Evolutionary conservation across 345 rosid genomes (phyloP).

Genomic region (Euphorbia pulcherrima): DNA sequence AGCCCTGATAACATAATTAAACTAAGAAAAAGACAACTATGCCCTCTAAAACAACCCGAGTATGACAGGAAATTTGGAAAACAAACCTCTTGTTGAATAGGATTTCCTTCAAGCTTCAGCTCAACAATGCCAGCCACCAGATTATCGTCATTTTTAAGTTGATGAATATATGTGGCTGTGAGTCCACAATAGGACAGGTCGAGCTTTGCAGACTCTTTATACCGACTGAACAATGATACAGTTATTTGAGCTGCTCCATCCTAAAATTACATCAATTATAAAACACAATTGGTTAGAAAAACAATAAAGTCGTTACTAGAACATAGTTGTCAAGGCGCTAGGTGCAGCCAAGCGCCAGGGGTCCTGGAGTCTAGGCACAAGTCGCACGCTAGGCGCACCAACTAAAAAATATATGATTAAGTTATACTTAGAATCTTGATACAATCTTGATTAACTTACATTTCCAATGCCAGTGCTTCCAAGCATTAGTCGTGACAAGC

Average conservation of each 20-base stretch:
- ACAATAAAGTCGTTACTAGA: not conserved
- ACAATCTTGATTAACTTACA: slow-evolving; percentile 36
- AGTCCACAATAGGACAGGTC: slow-evolving; percentile 73
- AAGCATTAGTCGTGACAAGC: slow-evolving; percentile 65
- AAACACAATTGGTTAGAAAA: slow-evolving; percentile 14
- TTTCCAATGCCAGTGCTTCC: slow-evolving; percentile 74
- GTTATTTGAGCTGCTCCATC: slow-evolving; percentile 61
- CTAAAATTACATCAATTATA: slow-evolving; percentile 34
- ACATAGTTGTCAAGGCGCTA: no score
- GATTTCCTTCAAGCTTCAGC: slow-evolving; percentile 74
- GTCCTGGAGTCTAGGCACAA: no score
- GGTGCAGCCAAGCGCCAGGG: no score
- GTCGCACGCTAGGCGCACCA: no score
- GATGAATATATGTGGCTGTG: slow-evolving; percentile 38
- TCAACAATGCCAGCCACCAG: slow-evolving; percentile 51
- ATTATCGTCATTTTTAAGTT: slow-evolving; percentile 30
- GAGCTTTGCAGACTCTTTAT: slow-evolving; percentile 64
- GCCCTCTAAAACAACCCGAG: not conserved
- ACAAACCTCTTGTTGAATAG: slow-evolving; percentile 63
- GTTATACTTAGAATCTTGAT: not conserved
- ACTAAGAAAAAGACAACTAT: not conserved
- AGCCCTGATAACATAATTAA: no score
- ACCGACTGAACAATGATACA: slow-evolving; percentile 44
- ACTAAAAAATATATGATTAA: no score
- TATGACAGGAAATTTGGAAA: slow-evolving; percentile 15